Base-by-base conservation (phyloP, 345 rosid species). In the Trapa incisa region DNA sequence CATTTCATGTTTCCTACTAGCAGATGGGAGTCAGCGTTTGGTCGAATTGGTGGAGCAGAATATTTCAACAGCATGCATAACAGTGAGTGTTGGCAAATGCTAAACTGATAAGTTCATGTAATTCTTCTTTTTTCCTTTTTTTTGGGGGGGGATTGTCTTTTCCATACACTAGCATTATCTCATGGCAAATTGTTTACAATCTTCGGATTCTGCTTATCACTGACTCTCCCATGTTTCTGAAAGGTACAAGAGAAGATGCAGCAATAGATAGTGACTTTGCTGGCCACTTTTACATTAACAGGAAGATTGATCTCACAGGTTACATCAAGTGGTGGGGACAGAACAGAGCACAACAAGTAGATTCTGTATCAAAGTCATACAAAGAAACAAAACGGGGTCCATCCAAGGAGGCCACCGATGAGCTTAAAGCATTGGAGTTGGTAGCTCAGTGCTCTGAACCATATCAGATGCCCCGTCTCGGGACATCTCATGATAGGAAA, bases 291-390 rank as follows among this genome's bases (percentile, higher is more conserved):
- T 83, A 87, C 78, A 74, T 81, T 62, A 97, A 94, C 37, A 88
- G 91, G 80, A 88, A 87, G 78, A 83, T 91, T 47, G 99, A 90
- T 80, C 80, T 94, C 63, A 87, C 99, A 50, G 78, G 84, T 71
- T 80, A 85, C 69, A 82, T 94, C 70, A 94, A 91, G 74, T 94
- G 99, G 99, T 91, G 99, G 97, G 89, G 92, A 13, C 71, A 81
- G 37, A 86, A 80, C 76, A 91, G 81, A 81, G 70, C 75, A 73
- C 89, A 96, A 73, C 96, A 83, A 68, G 75, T 80, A 42, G 96
- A 90, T 64, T 74, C 90, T 45, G 72, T 81, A 37, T 54, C 85
- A 57, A 94, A 85, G 71, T 83, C 86, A 65, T 82, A 82, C 16
- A 96, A 86, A 42, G 91, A 87, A 70, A 67, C 76, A 63, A 94